Conservation (phyloP, 225 moss, liverwort and hornwort species). For the Bryum argenteum region DNA sequence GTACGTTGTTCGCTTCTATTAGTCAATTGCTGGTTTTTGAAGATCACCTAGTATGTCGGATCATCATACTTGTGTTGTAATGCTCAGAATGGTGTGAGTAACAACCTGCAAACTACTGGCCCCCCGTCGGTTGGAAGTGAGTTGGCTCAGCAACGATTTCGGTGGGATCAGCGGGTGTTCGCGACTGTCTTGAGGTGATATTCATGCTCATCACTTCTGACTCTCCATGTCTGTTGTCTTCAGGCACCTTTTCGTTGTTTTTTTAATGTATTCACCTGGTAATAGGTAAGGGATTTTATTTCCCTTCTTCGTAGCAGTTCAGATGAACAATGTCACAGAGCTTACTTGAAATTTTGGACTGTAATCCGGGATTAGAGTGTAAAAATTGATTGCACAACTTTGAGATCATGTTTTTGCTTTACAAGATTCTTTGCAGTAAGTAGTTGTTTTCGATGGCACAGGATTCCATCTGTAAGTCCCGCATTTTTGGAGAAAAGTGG, state of each 20-base stretch:
- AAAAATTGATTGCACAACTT: conserved; percentile 7
- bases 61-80: conserved; percentile 13
- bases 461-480: conserved; percentile 96
- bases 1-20: conserved; percentile 43
- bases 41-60: conserved; percentile 1
- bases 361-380: conserved; percentile 15
- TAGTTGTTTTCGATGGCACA: conserved; percentile 29
- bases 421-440: not conserved
- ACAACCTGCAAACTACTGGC: conserved; percentile 69
- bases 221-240: conserved; percentile 18
- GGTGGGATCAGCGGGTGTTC: conserved; percentile 99
- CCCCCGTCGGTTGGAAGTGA: conserved; percentile 76
- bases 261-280: conserved; percentile 5
- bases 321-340: no score
- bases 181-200: conserved; percentile 89
- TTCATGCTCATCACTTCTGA: not conserved
- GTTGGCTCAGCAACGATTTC: conserved; percentile 67
- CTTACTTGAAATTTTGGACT: no score
- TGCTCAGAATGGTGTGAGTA: conserved; percentile 86
- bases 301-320: no score
- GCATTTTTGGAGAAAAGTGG: conserved; percentile 97
- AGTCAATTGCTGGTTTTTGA: not conserved
- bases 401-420: not conserved
- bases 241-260: not conserved
- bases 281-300: not conserved